phyloP scores from a whole-genome alignment of 805 yeast genomes.

The Wickerhamiella kurtzmanii region DNA sequence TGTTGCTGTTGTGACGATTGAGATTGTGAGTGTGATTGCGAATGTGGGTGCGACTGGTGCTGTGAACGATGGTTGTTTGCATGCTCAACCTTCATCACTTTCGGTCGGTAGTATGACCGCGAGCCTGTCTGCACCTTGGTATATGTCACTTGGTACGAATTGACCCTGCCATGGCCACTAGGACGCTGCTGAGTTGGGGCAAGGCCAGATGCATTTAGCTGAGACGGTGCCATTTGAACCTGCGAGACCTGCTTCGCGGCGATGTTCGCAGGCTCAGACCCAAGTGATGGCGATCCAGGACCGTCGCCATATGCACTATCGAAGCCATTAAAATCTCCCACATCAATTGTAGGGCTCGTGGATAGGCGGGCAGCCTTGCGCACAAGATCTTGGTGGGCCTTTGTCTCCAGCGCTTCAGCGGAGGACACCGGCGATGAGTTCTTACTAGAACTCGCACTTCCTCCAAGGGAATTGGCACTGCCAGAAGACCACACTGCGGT shows the following conservation, averaged over 20 bases:
- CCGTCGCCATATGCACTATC: neutral
- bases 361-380: conserved; percentile 11
- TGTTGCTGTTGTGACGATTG: neutral
- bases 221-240: neutral
- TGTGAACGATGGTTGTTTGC: too few species aligned
- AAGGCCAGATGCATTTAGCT: neutral
- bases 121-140: neutral
- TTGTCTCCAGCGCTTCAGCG: conserved; percentile 8
- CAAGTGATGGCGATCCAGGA: neutral
- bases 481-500: neutral
- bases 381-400: conserved; percentile 6
- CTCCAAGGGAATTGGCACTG: neutral
- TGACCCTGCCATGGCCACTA: neutral
- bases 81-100: neutral
- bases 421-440: conserved; percentile 11
- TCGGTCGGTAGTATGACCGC: neutral
- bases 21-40: too few species aligned
- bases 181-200: neutral
- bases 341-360: neutral
- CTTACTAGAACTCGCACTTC: neutral
- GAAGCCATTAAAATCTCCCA: neutral
- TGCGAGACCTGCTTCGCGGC: conserved; percentile 10
- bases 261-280: conserved; percentile 2
- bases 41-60: neutral
- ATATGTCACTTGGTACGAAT: conserved; percentile 1